phyloP scores from a whole-genome alignment of 305 asterid genomes.

The Withania somnifera region DNA sequence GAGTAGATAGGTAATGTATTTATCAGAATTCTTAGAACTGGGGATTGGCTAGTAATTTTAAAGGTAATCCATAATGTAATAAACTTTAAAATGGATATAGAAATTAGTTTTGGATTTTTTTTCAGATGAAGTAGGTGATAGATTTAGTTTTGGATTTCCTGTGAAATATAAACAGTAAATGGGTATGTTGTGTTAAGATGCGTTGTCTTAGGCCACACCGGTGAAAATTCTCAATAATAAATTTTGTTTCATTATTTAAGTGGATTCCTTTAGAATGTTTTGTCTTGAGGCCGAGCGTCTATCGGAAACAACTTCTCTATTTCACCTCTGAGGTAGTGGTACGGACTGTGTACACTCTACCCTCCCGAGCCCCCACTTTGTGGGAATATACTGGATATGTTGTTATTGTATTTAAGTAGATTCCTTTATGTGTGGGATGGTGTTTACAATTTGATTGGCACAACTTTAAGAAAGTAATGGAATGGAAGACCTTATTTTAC shows the following conservation, averaged over 20 bases:
- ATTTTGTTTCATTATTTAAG: not conserved
- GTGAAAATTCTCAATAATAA: not conserved
- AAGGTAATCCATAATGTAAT: not conserved
- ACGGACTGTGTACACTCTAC: too few species aligned
- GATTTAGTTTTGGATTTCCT: not conserved
- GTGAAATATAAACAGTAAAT: conserved; percentile 1
- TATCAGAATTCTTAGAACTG: not conserved
- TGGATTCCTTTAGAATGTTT: not conserved
- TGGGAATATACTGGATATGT: too few species aligned
- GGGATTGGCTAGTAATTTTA: not conserved
- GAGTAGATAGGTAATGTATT: not conserved
- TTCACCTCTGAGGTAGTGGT: too few species aligned
- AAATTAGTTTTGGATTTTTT: not conserved
- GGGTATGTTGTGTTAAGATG: not conserved
- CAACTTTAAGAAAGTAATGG: not conserved
- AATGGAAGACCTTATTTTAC: not conserved
- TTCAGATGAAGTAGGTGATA: not conserved
- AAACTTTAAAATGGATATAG: not conserved
- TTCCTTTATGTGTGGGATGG: not conserved
- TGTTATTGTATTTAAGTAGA: too few species aligned
- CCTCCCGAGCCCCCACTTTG: too few species aligned
- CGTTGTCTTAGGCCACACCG: not conserved
- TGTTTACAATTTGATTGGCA: not conserved
- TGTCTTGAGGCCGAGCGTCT: too few species aligned
- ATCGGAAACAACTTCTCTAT: too few species aligned